These are phyloP conservation scores for Dendrobium chrysotoxum DNA, from an alignment of 106 monocot species.

Conservation along the genomic window DNA sequence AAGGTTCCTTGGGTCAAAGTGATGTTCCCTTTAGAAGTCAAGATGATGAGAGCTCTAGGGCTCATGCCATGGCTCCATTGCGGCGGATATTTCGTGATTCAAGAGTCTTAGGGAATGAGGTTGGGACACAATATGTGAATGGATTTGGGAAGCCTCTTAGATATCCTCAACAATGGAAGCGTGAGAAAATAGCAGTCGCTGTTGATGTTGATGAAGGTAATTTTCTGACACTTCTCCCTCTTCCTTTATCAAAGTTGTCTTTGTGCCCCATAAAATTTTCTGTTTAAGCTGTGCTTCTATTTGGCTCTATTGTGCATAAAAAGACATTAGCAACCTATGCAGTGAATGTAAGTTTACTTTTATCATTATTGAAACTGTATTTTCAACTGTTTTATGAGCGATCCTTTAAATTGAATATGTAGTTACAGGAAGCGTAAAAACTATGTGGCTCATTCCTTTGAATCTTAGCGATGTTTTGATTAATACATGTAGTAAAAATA, in stretches of 20 bases:
- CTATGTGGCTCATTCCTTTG: background rate
- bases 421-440: background rate
- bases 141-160: background rate
- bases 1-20: constrained; percentile 2
- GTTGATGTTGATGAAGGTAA: constrained; percentile 12
- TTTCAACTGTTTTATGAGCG: background rate
- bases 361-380: background rate
- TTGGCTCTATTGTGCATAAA: background rate
- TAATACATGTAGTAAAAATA: background rate
- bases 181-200: background rate
- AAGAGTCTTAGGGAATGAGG: background rate
- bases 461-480: background rate
- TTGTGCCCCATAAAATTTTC: background rate
- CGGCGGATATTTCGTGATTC: background rate
- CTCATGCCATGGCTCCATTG: constrained; percentile 5
- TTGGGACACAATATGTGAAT: background rate
- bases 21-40: background rate
- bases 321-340: background rate
- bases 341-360: background rate
- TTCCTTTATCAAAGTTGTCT: background rate
- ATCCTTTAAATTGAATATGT: background rate
- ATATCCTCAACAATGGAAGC: background rate
- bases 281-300: background rate
- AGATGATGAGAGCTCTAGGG: background rate
- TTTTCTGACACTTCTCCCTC: background rate